Evolutionary conservation across 1,139 yeast genomes (phyloP).

Genomic region (Zygoascus sp.): DNA sequence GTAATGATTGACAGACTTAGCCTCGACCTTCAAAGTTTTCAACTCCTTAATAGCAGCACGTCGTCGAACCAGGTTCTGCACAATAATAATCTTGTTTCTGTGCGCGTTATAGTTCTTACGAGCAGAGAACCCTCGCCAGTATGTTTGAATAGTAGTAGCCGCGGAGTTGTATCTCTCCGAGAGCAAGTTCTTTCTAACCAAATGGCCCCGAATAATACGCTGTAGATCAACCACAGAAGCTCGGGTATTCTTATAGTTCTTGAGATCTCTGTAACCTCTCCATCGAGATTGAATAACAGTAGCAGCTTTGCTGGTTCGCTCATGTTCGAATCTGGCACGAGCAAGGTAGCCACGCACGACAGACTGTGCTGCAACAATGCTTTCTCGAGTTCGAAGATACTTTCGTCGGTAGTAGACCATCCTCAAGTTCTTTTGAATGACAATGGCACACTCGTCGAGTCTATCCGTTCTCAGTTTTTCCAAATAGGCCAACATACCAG

Average conservation of each 20-base stretch:
- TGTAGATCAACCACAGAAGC: constrained; percentile 59
- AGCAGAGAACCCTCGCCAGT: constrained; percentile 55
- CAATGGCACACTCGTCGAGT: constrained; percentile 68
- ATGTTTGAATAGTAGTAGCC: constrained; percentile 66
- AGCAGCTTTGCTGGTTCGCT: constrained; percentile 64
- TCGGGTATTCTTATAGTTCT: constrained; percentile 42
- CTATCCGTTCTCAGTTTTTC: constrained; percentile 83
- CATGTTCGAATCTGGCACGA: constrained; percentile 53
- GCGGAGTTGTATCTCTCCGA: constrained; percentile 54
- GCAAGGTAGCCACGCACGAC: constrained; percentile 58
- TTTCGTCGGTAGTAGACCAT: constrained; percentile 59
- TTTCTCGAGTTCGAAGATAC: constrained; percentile 51
- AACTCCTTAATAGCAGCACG: constrained; percentile 66
- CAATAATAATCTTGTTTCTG: constrained; percentile 54
- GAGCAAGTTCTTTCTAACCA: constrained; percentile 49
- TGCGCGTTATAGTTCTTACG: constrained; percentile 44
- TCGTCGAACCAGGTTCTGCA: constrained; percentile 78
- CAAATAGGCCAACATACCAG: constrained; percentile 85
- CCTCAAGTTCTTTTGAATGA: constrained; percentile 82
- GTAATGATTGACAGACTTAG: constrained; percentile 84
- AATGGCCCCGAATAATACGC: constrained; percentile 61
- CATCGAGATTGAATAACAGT: constrained; percentile 64
- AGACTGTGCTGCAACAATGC: constrained; percentile 58
- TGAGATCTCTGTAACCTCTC: constrained; percentile 61
- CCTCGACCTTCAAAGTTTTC: constrained; percentile 65